Base-by-base conservation (phyloP, 768 basidiomycete species). In the Cystobasidium ongulense region DNA sequence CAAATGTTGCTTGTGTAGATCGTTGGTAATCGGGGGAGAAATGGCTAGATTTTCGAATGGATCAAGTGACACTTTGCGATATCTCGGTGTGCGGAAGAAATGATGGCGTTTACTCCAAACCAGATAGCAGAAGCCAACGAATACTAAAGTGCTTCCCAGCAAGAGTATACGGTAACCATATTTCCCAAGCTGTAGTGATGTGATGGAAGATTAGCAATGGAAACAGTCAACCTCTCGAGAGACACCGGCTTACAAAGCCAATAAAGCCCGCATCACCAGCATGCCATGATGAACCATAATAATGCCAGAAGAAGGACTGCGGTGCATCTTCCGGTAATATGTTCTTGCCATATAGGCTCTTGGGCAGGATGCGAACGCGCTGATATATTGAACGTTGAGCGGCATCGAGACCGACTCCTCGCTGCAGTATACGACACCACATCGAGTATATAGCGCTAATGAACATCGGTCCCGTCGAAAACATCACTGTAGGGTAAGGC, bases 401-500 rank as follows among this genome's bases (percentile, higher is more conserved):
- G 5, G 31, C 36, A 11, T 62, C 33, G 4, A 71, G 27, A 29
- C 54, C 68, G 3, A 35, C 25, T 29, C 33, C 50, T 33, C 38
- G 13, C 23, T 52, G 27, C 1, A 59, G 46, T 13, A 35, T 57
- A 15, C 68, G 50, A 43, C 54, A 33, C 82, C 90, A 99, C 68
- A 92, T 84, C 53, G 91, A 91, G 81, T 95, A 95, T 80, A 95
- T 92, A 1, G 89, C 88, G 0, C 93, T 96, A 15, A 99, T 83
- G 82, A 97, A 99, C 96, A 99, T 98, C 78, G 95, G 95, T 0
- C 95, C 95, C 0, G 95, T 99, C 66, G 92, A 92, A 83, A 99
- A 98, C 95, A 99, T 99, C 83, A 99, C 95, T 29, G 95, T 98
- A 38, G 95, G 95, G 78, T 99, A 99, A 82, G 97, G 97, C 80